These are phyloP conservation scores for Sporobolomyces phaffii DNA, from an alignment of 768 basidiomycete species.

Conservation along the genomic window DNA sequence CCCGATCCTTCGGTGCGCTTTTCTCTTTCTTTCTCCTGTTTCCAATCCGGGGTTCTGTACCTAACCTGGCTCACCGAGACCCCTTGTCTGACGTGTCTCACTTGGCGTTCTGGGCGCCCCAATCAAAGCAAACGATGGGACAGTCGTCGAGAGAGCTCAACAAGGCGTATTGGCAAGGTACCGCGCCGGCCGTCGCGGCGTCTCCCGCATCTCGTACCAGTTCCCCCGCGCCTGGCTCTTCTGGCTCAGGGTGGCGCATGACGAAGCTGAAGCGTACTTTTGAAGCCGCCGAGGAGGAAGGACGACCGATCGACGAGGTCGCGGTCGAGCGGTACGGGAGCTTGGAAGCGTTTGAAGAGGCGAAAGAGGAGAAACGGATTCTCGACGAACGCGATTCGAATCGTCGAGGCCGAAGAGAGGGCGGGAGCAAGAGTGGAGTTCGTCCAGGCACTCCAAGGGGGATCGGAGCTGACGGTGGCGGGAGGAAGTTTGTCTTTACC, in stretches of 20 bases:
- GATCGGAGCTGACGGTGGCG: constrained; percentile 11
- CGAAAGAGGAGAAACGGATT: constrained; percentile 73
- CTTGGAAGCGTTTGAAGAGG: constrained; percentile 78
- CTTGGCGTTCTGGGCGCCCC: too few relatives aligned
- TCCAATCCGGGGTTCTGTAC: too few relatives aligned
- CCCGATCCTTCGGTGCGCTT: constrained; percentile 26
- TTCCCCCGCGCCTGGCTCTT: constrained; percentile 66
- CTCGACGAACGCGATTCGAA: constrained; percentile 73
- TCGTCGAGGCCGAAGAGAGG: constrained; percentile 42
- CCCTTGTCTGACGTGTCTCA: too few relatives aligned
- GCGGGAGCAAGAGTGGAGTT: constrained; percentile 47
- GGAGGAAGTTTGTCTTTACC: constrained; percentile 47
- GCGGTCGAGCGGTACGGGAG: constrained; percentile 83
- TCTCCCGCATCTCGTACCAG: constrained; percentile 47
- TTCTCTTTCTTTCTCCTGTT: constrained; percentile 33
- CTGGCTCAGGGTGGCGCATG: constrained; percentile 96
- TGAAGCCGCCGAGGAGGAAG: constrained; percentile 83
- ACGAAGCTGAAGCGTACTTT: constrained; percentile 85
- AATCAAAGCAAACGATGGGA: constrained; percentile 59
- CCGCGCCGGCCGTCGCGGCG: constrained; percentile 49
- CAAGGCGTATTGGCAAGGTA: constrained; percentile 44
- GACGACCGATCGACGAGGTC: constrained; percentile 63
- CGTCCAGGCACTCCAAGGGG: constrained; percentile 1
- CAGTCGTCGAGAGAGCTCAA: constrained; percentile 50
- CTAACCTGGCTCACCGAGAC: too few relatives aligned